Percentiles rank a stretch among this genome's conserved stretches.
Conservation (phyloP, 2,329 filamentous ascomycete species). For the Alternaria alternata region DNA sequence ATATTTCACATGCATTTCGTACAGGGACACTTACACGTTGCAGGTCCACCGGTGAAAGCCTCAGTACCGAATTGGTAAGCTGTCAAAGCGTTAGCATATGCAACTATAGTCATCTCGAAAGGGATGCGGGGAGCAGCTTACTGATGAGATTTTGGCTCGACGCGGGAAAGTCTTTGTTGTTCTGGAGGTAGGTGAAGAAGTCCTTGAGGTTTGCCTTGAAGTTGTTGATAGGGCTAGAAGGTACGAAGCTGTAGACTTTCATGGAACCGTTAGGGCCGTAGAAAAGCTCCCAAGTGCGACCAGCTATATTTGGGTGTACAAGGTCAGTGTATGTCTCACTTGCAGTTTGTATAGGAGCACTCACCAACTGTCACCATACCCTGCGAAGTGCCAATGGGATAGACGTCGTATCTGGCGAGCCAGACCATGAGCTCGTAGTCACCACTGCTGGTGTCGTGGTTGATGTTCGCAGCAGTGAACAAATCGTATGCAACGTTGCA, state of each 20-base stretch:
- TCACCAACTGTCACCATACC: conserved; percentile 53
- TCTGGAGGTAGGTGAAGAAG: conserved; percentile 64
- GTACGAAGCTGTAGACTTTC: conserved; percentile 69
- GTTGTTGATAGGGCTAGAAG: conserved; percentile 46
- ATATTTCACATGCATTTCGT: too few species aligned
- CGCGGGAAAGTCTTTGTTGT: conserved; percentile 54
- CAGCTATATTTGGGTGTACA: conserved; percentile 25
- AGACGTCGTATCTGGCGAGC: conserved; percentile 29
- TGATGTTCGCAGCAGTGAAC: conserved; percentile 32
- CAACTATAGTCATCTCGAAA: not conserved
- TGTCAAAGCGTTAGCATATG: conserved; percentile 7
- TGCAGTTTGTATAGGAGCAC: not conserved
- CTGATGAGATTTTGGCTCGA: conserved; percentile 32
- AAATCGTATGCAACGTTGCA: conserved; percentile 39
- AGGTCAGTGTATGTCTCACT: not conserved
- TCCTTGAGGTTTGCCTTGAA: conserved; percentile 65
- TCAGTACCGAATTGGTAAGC: conserved; percentile 36
- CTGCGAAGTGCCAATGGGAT: conserved; percentile 28
- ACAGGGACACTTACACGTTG: conserved; percentile 17
- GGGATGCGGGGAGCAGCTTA: conserved; percentile 13
- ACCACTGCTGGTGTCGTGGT: conserved; percentile 33
- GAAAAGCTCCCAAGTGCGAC: conserved; percentile 64
- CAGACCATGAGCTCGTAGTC: conserved; percentile 40
- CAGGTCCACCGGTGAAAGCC: conserved; percentile 31
- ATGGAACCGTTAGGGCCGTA: conserved; percentile 65